A percentile compares a stretch with the other conserved stretches of the same genome.
phyloP scores from a whole-genome alignment of 1,139 yeast species.

The Lodderomyces beijingensis region DNA sequence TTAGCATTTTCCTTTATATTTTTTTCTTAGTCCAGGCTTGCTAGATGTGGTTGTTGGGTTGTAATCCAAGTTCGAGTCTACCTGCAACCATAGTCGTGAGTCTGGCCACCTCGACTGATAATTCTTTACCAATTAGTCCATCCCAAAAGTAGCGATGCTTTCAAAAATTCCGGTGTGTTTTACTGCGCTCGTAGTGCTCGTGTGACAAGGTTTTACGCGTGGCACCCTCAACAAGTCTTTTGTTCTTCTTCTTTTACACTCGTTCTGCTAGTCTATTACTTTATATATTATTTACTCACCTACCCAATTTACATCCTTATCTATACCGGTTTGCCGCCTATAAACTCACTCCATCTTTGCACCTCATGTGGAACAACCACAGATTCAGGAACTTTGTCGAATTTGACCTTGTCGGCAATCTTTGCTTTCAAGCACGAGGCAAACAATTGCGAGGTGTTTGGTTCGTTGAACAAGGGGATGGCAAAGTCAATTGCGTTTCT shows the following conservation, averaged over 20 bases:
- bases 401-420: constrained; percentile 52
- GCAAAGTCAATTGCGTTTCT: constrained; percentile 98
- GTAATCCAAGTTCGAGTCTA: no score
- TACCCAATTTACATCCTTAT: background rate
- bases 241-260: constrained; percentile 1
- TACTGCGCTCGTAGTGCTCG: no score
- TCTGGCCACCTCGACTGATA: no score
- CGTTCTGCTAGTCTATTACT: background rate
- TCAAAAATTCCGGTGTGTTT: no score
- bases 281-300: background rate
- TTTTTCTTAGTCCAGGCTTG: no score
- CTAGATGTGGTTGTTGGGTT: no score
- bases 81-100: no score
- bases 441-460: constrained; percentile 84
- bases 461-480: constrained; percentile 93
- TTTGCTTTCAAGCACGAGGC: constrained; percentile 78
- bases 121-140: no score
- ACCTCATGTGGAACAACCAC: constrained; percentile 79
- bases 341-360: constrained; percentile 92
- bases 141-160: no score
- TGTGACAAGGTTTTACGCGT: no score
- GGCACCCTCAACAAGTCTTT: background rate
- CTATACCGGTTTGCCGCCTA: constrained; percentile 42
- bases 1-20: no score
- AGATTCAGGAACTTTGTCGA: constrained; percentile 36